Base-by-base conservation (phyloP, 1,284 basidiomycete genomes). In the Tilletia walkeri region DNA sequence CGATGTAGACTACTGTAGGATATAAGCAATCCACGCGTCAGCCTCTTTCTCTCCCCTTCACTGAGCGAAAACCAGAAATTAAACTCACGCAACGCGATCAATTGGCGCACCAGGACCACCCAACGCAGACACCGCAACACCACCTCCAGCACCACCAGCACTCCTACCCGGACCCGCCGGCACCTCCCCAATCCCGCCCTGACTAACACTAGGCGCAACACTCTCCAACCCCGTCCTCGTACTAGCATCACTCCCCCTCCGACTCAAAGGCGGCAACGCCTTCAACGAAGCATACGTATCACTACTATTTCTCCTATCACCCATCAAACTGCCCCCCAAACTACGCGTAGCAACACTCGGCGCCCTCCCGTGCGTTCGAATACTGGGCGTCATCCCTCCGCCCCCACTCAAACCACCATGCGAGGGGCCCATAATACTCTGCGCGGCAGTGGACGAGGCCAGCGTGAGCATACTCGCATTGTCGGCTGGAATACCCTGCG, bases 401-500 rank as follows among this genome's bases (percentile, higher is more conserved):
- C 18, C 30, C 24, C 36, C 67, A 18, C 39, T 20, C 39, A 34
- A 38, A 39, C 30, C 24, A 18, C 36, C 65, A 10, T 6, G 14
- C 12, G 71, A 49, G 18, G 73, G 72, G 7, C 76, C 78, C 5
- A 72, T 75, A 38, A 78, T 69, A 65, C 74, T 76, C 67, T 77
- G 73, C 12, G 78, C 78, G 7, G 80, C 80, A 2, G 92, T 93
- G 3, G 92, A 95, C 14, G 92, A 94, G 3, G 95, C 95, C 12
- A 98, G 88, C 0, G 95, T 98, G 61, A 97, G 86, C 66, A 95
- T 86, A 3, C 92, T 94, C 0, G 95, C 95, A 80, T 98, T 94
- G 81, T 95, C 93, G 34, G 89, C 86, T 0, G 95, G 95, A 10
- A 92, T 90, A 1, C 91, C 92, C 5, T 90, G 90, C 16, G 95